phyloP scores from a whole-genome alignment of 176 grass and related monocot species.

The Paspalum notatum region DNA sequence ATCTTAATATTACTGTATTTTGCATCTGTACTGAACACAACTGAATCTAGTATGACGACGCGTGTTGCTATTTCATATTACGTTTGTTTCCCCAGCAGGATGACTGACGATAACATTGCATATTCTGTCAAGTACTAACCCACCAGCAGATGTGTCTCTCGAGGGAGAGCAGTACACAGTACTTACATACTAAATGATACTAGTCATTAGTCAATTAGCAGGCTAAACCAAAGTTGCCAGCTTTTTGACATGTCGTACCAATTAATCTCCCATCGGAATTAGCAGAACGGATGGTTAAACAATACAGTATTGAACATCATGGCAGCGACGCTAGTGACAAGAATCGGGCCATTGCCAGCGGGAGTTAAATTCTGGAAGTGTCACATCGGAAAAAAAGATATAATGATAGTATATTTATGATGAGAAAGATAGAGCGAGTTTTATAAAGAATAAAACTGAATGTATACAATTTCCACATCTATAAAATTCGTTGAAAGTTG shows the following conservation, averaged over 20 bases:
- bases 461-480: too few species aligned
- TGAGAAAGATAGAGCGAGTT: too few species aligned
- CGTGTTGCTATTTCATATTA: neutral
- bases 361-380: too few species aligned
- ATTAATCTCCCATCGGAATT: conserved; percentile 38
- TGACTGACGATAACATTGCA: conserved; percentile 18
- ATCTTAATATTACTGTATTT: neutral
- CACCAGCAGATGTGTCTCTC: neutral
- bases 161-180: neutral
- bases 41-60: conserved; percentile 11
- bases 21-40: neutral
- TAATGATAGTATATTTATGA: too few species aligned
- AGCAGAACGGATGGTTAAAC: conserved; percentile 22
- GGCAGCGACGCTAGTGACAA: neutral
- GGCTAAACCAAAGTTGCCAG: conserved; percentile 25
- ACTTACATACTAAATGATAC: neutral
- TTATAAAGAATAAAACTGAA: too few species aligned
- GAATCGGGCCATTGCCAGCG: conserved; percentile 6
- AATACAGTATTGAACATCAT: conserved; percentile 32
- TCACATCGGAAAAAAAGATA: too few species aligned
- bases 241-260: conserved; percentile 34
- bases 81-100: neutral
- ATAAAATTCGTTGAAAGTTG: too few species aligned
- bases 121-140: neutral
- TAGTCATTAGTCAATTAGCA: neutral